Evolutionary conservation across 768 basidiomycete genomes (phyloP).

Genomic region (Lepiota brunneoincarnata): DNA sequence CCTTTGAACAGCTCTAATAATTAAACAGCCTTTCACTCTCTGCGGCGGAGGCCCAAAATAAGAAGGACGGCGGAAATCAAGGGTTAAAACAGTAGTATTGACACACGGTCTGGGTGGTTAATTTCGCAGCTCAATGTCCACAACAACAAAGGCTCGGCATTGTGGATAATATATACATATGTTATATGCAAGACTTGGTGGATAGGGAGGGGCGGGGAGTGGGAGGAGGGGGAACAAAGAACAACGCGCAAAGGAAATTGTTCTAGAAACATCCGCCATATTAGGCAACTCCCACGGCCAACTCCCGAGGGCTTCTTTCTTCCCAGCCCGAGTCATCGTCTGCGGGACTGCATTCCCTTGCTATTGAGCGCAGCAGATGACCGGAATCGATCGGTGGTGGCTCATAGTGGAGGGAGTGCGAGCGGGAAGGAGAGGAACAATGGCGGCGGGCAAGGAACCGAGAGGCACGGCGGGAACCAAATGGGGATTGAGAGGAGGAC

Average conservation of each 20-base stretch:
- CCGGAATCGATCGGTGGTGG: background rate
- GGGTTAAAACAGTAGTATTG: too few relatives aligned
- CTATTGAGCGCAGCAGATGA: background rate
- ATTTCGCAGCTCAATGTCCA: too few relatives aligned
- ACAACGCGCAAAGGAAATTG: background rate
- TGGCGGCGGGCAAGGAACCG: background rate
- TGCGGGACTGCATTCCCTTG: background rate
- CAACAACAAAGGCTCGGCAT: too few relatives aligned
- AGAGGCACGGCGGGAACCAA: background rate
- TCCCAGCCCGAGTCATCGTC: slow-evolving; percentile 3
- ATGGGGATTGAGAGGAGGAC: slow-evolving; percentile 7
- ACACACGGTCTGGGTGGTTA: too few relatives aligned
- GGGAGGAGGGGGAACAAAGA: background rate
- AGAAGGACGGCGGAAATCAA: too few relatives aligned
- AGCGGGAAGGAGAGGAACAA: background rate
- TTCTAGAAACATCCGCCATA: slow-evolving; percentile 6
- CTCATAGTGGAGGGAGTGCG: background rate
- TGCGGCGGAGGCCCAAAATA: too few relatives aligned
- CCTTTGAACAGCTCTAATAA: background rate
- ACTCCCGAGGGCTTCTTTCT: slow-evolving; percentile 6
- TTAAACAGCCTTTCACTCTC: background rate
- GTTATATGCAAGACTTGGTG: background rate
- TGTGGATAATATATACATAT: background rate
- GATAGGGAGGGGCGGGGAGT: background rate
- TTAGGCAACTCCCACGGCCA: slow-evolving; percentile 4